Evolutionary conservation across 2,329 filamentous ascomycete species (phyloP).

Genomic region (Alternaria triticina): DNA sequence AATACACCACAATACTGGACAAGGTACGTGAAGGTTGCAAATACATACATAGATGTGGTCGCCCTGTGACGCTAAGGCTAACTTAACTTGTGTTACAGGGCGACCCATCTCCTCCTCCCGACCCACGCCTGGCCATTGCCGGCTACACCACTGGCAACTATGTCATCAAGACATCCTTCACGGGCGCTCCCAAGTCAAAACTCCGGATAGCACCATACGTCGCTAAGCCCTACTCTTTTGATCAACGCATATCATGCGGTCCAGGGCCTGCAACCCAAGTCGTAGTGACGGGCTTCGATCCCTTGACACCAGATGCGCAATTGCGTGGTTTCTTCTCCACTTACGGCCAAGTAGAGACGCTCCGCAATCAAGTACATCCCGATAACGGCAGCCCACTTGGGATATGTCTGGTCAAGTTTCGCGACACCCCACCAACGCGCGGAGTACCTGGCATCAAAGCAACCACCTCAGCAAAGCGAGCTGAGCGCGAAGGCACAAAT

Average conservation of each 20-base stretch:
- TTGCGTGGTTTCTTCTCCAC: constrained; percentile 77
- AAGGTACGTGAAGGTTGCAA: constrained; percentile 50
- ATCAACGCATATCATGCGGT: constrained; percentile 82
- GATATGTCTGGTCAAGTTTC: constrained; percentile 89
- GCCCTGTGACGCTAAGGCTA: constrained; percentile 51
- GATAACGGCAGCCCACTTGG: constrained; percentile 93
- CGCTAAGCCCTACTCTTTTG: constrained; percentile 80
- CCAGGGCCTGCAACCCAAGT: constrained; percentile 89
- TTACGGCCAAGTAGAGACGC: constrained; percentile 86
- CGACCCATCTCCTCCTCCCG: constrained; percentile 78
- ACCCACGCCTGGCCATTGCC: constrained; percentile 77
- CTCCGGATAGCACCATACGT: constrained; percentile 77
- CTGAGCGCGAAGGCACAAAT: constrained; percentile 77
- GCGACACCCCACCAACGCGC: constrained; percentile 67
- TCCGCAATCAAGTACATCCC: constrained; percentile 94
- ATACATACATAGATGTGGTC: constrained; percentile 44
- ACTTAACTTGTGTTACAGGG: constrained; percentile 63
- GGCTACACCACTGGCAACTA: constrained; percentile 63
- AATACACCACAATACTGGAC: constrained; percentile 60
- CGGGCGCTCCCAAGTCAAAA: constrained; percentile 70
- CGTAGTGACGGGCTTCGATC: constrained; percentile 95
- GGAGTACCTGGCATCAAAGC: constrained; percentile 67
- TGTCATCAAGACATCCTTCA: constrained; percentile 60
- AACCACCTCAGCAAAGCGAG: constrained; percentile 79
- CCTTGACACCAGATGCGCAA: constrained; percentile 79